Percentiles rank a stretch among this genome's conserved stretches.
These are phyloP conservation scores for Penicillium capsulatum DNA, from an alignment of 2,329 filamentous ascomycete genomes.

Conservation along the genomic window DNA sequence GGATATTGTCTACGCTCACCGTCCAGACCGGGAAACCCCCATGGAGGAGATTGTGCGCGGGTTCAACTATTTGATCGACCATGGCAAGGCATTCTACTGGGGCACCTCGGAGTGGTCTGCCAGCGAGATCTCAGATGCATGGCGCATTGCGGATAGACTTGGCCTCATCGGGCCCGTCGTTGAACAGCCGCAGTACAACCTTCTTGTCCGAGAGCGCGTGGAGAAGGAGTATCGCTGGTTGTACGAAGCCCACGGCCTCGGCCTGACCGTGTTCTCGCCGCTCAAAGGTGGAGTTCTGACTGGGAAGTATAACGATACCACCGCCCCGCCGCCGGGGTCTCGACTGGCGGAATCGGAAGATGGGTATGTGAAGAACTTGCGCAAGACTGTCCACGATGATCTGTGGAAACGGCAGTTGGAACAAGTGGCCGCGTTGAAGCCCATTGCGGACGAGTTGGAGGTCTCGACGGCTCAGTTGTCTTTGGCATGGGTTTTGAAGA, in stretches of 20 bases:
- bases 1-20: constrained; percentile 65
- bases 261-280: constrained; percentile 61
- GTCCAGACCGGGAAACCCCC: constrained; percentile 62
- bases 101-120: constrained; percentile 66
- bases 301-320: constrained; percentile 60
- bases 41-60: constrained; percentile 68
- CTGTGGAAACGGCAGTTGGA: constrained; percentile 23
- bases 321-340: constrained; percentile 52
- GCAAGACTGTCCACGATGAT: constrained; percentile 44
- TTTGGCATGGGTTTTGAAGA: constrained; percentile 55
- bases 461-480: constrained; percentile 55
- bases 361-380: constrained; percentile 50
- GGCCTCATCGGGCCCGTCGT: constrained; percentile 60
- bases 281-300: constrained; percentile 59
- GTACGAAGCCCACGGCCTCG: constrained; percentile 57
- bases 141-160: constrained; percentile 58
- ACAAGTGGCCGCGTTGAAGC: constrained; percentile 44
- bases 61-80: constrained; percentile 66
- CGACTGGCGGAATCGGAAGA: constrained; percentile 55
- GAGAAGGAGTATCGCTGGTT: constrained; percentile 60
- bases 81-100: constrained; percentile 67
- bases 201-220: constrained; percentile 59
- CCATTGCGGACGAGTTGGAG: constrained; percentile 62
- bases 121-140: constrained; percentile 61
- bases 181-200: constrained; percentile 65